Percentiles rank a stretch among this genome's conserved stretches.
These are phyloP conservation scores for Panus rudis DNA, from an alignment of 768 basidiomycete genomes.

Conservation along the genomic window DNA sequence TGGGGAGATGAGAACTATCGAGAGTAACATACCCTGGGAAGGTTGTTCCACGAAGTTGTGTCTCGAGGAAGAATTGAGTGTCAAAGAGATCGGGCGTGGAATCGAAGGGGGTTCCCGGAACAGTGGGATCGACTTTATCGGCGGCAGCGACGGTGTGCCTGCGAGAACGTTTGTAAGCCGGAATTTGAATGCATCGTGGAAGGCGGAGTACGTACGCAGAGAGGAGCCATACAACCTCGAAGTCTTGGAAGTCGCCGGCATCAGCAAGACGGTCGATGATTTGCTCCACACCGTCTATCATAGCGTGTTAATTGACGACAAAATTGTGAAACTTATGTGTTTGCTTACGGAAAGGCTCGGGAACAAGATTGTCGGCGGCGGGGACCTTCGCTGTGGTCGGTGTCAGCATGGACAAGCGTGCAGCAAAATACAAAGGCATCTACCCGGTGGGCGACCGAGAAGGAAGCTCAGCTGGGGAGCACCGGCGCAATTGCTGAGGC, in stretches of 20 bases:
- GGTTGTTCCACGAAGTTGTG: constrained; percentile 4
- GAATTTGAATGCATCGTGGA: not conserved
- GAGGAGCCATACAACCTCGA: constrained; percentile 18
- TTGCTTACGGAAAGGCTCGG: constrained; percentile 21
- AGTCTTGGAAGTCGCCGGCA: constrained; percentile 18
- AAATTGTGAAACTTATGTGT: no score
- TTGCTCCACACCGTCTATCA: constrained; percentile 15
- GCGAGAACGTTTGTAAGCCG: not conserved
- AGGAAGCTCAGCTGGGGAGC: constrained; percentile 30
- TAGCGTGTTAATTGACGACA: constrained; percentile 22
- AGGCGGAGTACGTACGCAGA: constrained; percentile 7
- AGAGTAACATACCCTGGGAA: constrained; percentile 28
- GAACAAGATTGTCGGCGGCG: constrained; percentile 15
- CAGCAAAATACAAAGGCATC: no score
- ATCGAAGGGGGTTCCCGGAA: constrained; percentile 9
- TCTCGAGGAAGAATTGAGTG: constrained; percentile 14
- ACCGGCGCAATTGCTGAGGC: constrained; percentile 30
- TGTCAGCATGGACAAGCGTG: no score
- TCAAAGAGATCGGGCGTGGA: constrained; percentile 11
- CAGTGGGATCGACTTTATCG: constrained; percentile 14
- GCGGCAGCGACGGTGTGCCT: constrained; percentile 19
- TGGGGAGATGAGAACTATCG: constrained; percentile 13
- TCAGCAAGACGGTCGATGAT: constrained; percentile 20
- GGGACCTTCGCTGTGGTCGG: constrained; percentile 4
- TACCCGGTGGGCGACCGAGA: constrained; percentile 22